Percentiles rank a stretch among this genome's conserved stretches.
Evolutionary conservation across 345 rosid species (phyloP).

Genomic region (Litchi chinensis): DNA sequence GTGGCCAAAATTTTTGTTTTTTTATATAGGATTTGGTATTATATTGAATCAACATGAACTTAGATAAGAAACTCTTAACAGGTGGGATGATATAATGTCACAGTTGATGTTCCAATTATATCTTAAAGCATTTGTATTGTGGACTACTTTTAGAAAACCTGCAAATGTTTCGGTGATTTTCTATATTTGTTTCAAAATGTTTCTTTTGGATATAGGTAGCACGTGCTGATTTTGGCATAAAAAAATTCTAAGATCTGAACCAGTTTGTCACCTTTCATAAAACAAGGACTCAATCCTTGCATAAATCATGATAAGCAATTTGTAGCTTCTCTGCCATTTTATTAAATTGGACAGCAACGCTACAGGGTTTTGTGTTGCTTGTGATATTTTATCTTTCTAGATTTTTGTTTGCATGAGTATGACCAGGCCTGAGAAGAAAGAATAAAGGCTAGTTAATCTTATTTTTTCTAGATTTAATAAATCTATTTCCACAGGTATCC

Average conservation of each 20-base stretch:
- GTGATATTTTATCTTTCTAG: background rate
- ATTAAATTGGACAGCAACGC: background rate
- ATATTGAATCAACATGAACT: background rate
- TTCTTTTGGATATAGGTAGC: background rate
- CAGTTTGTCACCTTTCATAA: background rate
- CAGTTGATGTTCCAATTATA: background rate
- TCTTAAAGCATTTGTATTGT: background rate
- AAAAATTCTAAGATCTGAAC: background rate
- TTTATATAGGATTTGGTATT: background rate
- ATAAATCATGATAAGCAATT: background rate
- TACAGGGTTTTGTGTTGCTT: background rate
- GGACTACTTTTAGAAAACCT: background rate
- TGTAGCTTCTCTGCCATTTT: background rate
- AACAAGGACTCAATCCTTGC: background rate
- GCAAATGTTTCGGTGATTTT: background rate
- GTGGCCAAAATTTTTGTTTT: background rate
- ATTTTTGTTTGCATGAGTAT: background rate
- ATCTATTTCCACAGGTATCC: constrained; percentile 59
- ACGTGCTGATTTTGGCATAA: background rate
- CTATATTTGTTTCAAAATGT: background rate
- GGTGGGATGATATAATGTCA: background rate
- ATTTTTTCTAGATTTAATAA: background rate
- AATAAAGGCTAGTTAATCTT: background rate
- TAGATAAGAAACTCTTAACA: background rate
- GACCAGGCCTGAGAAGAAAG: background rate